A percentile compares a stretch with the other conserved stretches of the same genome.
phyloP scores from a whole-genome alignment of 176 grass and related monocot genomes.

The Thalia dealbata region DNA sequence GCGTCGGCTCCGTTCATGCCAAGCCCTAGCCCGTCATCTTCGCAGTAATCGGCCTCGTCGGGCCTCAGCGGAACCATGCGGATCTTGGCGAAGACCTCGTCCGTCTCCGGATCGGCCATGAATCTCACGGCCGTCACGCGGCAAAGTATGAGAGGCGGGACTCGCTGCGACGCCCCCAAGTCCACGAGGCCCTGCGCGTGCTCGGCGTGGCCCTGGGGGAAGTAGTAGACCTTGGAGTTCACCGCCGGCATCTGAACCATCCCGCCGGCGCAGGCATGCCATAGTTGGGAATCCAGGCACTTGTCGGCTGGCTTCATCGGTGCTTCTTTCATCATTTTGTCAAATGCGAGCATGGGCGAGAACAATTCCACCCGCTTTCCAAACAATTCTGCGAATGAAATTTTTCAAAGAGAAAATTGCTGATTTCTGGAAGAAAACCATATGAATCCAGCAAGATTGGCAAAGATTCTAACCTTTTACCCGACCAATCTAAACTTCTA shows the following conservation, averaged over 20 bases:
- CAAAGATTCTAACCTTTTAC: neutral
- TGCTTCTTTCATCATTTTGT: conserved; percentile 12
- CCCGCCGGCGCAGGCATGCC: conserved; percentile 79
- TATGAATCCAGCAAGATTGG: neutral
- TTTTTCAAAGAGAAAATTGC: too few relatives aligned
- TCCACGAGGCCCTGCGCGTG: conserved; percentile 38
- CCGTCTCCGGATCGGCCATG: conserved; percentile 59
- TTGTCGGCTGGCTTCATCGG: conserved; percentile 41
- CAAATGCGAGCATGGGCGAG: conserved; percentile 1
- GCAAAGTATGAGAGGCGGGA: conserved; percentile 47
- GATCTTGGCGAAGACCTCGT: conserved; percentile 73
- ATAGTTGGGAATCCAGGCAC: conserved; percentile 72
- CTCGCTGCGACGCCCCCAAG: conserved; percentile 12
- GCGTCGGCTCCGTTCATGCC: neutral
- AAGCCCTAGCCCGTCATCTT: conserved; percentile 15
- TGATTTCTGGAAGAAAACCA: neutral
- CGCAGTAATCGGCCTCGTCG: conserved; percentile 21
- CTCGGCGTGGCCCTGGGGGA: conserved; percentile 89
- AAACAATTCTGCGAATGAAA: neutral
- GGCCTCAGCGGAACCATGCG: conserved; percentile 31
- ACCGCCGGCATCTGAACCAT: conserved; percentile 71
- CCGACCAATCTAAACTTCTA: neutral
- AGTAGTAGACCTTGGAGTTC: conserved; percentile 76
- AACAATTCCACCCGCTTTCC: neutral
- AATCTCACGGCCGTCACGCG: conserved; percentile 41